Evolutionary conservation across 2,329 filamentous ascomycete genomes (phyloP).

Genomic region (Talaromyces sp.): DNA sequence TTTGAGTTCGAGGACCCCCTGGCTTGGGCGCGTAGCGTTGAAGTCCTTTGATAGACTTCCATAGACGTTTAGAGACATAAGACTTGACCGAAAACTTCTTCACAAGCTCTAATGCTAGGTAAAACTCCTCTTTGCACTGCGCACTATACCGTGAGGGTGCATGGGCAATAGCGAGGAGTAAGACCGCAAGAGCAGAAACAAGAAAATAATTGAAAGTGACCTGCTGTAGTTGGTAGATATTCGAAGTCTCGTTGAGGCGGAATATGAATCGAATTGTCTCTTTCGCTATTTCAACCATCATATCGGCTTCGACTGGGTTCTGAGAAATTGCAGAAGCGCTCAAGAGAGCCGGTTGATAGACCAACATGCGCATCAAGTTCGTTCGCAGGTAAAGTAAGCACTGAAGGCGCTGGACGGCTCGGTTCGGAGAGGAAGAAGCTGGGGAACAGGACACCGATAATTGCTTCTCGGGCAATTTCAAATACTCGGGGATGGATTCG

Average conservation of each 20-base stretch:
- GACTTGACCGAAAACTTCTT: slow-evolving; percentile 56
- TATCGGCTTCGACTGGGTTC: slow-evolving; percentile 66
- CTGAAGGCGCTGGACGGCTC: slow-evolving; percentile 66
- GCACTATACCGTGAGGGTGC: slow-evolving; percentile 54
- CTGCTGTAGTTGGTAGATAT: slow-evolving; percentile 59
- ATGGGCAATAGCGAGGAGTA: slow-evolving; percentile 60
- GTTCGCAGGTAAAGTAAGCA: slow-evolving; percentile 81
- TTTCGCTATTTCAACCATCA: slow-evolving; percentile 58
- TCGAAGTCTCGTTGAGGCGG: slow-evolving; percentile 54
- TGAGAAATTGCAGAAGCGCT: slow-evolving; percentile 74
- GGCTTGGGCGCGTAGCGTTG: slow-evolving; percentile 36
- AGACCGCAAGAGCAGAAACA: slow-evolving; percentile 56
- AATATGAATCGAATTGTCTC: slow-evolving; percentile 59
- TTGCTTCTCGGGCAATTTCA: slow-evolving; percentile 56
- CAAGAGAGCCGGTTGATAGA: slow-evolving; percentile 81
- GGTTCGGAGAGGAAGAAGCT: slow-evolving; percentile 38
- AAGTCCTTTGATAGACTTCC: slow-evolving; percentile 57
- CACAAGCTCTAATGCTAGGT: slow-evolving; percentile 59
- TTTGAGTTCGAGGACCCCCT: not conserved
- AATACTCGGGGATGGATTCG: slow-evolving; percentile 58
- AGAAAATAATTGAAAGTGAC: slow-evolving; percentile 63
- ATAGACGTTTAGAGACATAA: slow-evolving; percentile 56
- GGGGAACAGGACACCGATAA: slow-evolving; percentile 33
- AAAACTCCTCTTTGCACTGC: slow-evolving; percentile 58
- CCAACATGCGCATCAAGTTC: slow-evolving; percentile 83